These are phyloP conservation scores for Thinopyrum obtusiflorum DNA, from an alignment of 202 grass and related monocot species.

Conservation along the genomic window DNA sequence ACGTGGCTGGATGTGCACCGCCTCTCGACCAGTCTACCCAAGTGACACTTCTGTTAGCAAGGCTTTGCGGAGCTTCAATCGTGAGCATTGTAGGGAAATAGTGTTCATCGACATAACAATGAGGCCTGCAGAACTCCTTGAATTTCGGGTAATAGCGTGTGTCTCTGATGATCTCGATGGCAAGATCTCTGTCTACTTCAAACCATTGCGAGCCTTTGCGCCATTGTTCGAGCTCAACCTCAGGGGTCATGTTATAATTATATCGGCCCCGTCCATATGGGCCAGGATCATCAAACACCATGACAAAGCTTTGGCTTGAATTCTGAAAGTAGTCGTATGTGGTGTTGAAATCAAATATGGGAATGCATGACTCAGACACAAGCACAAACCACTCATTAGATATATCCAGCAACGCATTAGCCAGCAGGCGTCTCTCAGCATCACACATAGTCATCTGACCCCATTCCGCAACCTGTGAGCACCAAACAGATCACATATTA, in stretches of 20 bases:
- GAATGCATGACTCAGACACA: conserved; percentile 87
- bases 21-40: conserved; percentile 98
- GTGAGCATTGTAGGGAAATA: conserved; percentile 90
- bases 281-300: conserved; percentile 65
- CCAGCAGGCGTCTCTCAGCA: conserved; percentile 83
- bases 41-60: conserved; percentile 80
- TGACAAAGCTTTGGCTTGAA: conserved; percentile 70
- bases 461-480: conserved; percentile 73
- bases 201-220: conserved; percentile 98
- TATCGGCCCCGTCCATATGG: conserved; percentile 87
- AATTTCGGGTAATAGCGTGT: conserved; percentile 84
- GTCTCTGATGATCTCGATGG: conserved; percentile 60
- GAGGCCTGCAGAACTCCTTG: conserved; percentile 73
- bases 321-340: conserved; percentile 74
- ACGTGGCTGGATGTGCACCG: conserved; percentile 88
- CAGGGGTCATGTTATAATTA: conserved; percentile 75
- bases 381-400: conserved; percentile 91
- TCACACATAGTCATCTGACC: conserved; percentile 95
- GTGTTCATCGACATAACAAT: conserved; percentile 91
- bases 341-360: conserved; percentile 73
- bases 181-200: conserved; percentile 62
- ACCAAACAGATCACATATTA: conserved; percentile 26
- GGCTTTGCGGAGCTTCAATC: conserved; percentile 66
- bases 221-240: conserved; percentile 85
- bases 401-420: conserved; percentile 80